Conservation (phyloP, 306 rosid species). For the Acmispon strigosus region DNA sequence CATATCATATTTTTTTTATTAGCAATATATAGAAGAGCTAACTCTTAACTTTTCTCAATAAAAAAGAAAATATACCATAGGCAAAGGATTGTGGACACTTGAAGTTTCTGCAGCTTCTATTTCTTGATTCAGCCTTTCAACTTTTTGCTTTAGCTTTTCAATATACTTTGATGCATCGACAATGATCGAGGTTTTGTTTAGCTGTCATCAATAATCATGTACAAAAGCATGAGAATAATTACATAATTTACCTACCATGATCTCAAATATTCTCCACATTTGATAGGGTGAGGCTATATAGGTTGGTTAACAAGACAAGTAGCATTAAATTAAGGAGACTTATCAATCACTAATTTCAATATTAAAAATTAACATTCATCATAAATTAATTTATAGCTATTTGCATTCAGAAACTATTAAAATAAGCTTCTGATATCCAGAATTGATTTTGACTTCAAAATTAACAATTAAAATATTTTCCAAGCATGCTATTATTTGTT, state of each 20-base stretch:
- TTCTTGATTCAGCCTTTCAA: slow-evolving; percentile 73
- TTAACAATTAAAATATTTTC: too few species aligned
- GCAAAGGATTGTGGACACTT: slow-evolving; percentile 42
- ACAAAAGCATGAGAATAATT: neutral
- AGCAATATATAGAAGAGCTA: neutral
- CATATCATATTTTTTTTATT: neutral
- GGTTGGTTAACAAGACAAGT: neutral
- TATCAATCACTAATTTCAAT: neutral
- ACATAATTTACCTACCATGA: neutral
- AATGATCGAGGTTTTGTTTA: slow-evolving; percentile 66
- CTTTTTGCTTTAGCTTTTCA: slow-evolving; percentile 75
- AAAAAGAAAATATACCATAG: slow-evolving; percentile 45
- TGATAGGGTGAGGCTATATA: too few species aligned
- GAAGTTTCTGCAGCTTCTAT: slow-evolving; percentile 52
- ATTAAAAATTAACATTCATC: neutral
- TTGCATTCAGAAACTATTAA: too few species aligned
- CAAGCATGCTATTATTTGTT: too few species aligned
- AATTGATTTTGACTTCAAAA: too few species aligned
- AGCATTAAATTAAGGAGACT: neutral
- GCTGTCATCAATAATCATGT: slow-evolving; percentile 41
- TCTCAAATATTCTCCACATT: neutral
- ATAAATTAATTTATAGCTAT: too few species aligned
- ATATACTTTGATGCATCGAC: slow-evolving; percentile 89
- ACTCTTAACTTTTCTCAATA: neutral
- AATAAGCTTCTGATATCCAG: too few species aligned